Conservation (phyloP, 192 early-diverging fungal species). For the Coemansia sp. region DNA sequence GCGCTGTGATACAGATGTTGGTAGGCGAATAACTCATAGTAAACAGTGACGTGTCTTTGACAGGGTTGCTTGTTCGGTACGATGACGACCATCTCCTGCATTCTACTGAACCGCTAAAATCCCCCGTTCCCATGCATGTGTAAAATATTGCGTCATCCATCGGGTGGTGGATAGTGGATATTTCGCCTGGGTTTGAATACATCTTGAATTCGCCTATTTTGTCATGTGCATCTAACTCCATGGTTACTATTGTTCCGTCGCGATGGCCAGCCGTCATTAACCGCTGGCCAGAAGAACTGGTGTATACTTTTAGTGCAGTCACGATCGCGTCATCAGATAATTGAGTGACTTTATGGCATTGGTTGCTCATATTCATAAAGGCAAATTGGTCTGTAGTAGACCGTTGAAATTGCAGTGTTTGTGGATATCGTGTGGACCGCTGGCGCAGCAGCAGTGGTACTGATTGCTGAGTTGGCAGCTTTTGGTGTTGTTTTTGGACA, state of each 20-base stretch:
- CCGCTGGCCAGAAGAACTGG: background rate
- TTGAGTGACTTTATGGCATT: background rate
- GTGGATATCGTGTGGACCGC: slow-evolving; percentile 3
- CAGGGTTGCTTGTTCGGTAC: background rate
- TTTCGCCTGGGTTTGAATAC: slow-evolving; percentile 10
- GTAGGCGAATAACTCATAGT: background rate
- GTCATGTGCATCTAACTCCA: slow-evolving; percentile 1
- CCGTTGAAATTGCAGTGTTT: background rate
- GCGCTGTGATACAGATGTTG: background rate
- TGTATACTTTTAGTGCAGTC: slow-evolving; percentile 9
- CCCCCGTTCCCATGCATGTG: slow-evolving; percentile 18
- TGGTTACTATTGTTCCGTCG: background rate
- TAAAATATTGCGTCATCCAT: background rate
- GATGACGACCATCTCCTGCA: too few relatives aligned
- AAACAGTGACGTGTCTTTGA: background rate
- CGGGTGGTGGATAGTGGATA: slow-evolving; percentile 8
- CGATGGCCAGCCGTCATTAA: slow-evolving; percentile 6
- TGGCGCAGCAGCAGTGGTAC: slow-evolving; percentile 21
- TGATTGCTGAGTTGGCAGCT: background rate
- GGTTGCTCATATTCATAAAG: slow-evolving; percentile 7
- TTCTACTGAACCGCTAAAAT: too few relatives aligned
- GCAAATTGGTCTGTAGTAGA: slow-evolving; percentile 5
- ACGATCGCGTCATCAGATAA: slow-evolving; percentile 4
- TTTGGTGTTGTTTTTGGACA: slow-evolving; percentile 5
- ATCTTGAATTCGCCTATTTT: background rate